Conservation (phyloP, 2,329 filamentous ascomycete species). For the Aureobasidium sp. region DNA sequence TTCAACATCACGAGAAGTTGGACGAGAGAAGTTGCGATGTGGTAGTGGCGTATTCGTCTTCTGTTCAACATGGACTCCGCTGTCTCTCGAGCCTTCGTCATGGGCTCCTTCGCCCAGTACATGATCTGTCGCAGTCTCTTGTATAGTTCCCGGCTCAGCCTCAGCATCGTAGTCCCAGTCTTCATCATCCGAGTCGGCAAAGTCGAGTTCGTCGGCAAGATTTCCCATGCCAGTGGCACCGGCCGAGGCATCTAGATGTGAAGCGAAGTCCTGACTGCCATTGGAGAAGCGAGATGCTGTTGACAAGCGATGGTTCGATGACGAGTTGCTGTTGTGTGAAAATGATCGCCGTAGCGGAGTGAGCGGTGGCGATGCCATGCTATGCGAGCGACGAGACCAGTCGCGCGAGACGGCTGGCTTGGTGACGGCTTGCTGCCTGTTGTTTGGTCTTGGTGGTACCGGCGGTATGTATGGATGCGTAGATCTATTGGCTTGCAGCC, state of each 20-base stretch:
- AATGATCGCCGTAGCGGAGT: slow-evolving; percentile 36
- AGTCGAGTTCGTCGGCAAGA: slow-evolving; percentile 71
- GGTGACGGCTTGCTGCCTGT: not conserved
- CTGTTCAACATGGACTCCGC: slow-evolving; percentile 36
- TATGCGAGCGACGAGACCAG: not conserved
- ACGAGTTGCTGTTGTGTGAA: slow-evolving; percentile 36
- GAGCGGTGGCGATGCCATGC: slow-evolving; percentile 33
- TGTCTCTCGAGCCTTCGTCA: slow-evolving; percentile 34
- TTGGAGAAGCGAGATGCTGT: slow-evolving; percentile 24
- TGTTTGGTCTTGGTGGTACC: not conserved
- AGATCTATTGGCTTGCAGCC: not conserved
- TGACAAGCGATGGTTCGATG: slow-evolving; percentile 28
- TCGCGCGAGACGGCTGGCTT: not conserved
- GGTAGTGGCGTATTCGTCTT: slow-evolving; percentile 27
- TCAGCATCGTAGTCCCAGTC: slow-evolving; percentile 14
- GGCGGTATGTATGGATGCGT: not conserved
- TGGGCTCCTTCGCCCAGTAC: slow-evolving; percentile 20
- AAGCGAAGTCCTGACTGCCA: slow-evolving; percentile 29
- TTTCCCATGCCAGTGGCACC: slow-evolving; percentile 59
- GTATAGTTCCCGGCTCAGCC: not conserved
- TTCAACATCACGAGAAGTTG: slow-evolving; percentile 5
- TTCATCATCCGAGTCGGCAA: slow-evolving; percentile 47
- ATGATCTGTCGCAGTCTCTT: not conserved
- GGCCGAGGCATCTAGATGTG: slow-evolving; percentile 24
- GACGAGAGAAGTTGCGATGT: slow-evolving; percentile 23